Evolutionary conservation across 371 early-diverging fungal species (phyloP).

Genomic region (Zychaea mexicana): DNA sequence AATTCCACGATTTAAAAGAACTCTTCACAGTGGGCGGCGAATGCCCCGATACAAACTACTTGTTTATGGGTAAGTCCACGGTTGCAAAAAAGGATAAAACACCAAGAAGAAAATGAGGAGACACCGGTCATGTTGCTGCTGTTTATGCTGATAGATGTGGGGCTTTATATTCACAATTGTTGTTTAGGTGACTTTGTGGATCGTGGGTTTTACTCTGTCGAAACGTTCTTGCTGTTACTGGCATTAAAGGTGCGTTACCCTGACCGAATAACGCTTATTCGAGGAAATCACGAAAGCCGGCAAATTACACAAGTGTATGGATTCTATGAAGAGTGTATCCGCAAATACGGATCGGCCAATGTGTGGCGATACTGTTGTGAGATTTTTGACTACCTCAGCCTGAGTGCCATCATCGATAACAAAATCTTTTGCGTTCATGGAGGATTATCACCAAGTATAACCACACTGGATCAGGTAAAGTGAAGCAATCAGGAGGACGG

Average conservation of each 20-base stretch:
- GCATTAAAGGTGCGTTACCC: constrained; percentile 97
- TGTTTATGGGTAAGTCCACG: constrained; percentile 92
- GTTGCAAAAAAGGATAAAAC: neutral
- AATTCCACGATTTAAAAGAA: constrained; percentile 96
- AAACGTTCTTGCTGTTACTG: constrained; percentile 97
- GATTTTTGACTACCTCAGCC: constrained; percentile 95
- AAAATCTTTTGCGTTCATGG: constrained; percentile 98
- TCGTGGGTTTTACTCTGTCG: constrained; percentile 98
- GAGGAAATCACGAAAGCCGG: constrained; percentile 99
- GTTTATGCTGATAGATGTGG: neutral
- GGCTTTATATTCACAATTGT: neutral
- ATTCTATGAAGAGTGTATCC: constrained; percentile 98
- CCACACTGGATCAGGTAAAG: constrained; percentile 91
- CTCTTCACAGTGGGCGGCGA: constrained; percentile 95
- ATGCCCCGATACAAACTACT: constrained; percentile 97
- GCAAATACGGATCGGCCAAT: constrained; percentile 96
- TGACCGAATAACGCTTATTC: constrained; percentile 94
- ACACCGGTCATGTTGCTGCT: too few relatives aligned
- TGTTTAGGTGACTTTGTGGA: constrained; percentile 95
- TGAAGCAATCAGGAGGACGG: neutral
- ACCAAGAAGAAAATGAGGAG: too few relatives aligned
- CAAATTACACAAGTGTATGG: constrained; percentile 99
- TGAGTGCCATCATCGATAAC: constrained; percentile 95
- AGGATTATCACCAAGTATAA: constrained; percentile 94
- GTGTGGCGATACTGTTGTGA: constrained; percentile 99